Conservation (phyloP, 495 filamentous ascomycete genomes). For the Neurospora terricola region DNA sequence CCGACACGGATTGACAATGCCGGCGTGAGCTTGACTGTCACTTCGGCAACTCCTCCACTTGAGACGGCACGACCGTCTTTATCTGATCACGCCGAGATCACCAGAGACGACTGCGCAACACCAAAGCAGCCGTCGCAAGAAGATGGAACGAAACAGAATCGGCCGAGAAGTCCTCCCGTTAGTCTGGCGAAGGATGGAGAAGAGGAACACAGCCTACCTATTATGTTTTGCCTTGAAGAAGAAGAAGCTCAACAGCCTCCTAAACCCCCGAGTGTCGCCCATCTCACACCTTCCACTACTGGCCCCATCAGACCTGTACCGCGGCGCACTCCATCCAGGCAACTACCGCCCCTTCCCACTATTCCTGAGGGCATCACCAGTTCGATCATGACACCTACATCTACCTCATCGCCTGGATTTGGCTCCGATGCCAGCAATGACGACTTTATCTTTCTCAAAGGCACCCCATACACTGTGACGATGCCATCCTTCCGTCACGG, state of each 20-base stretch:
- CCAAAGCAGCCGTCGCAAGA: conserved; percentile 5
- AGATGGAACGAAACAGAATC: neutral
- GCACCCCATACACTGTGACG: conserved; percentile 31
- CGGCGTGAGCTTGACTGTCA: neutral
- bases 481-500: conserved; percentile 37
- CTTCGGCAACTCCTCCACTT: neutral
- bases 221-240: conserved; percentile 12
- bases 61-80: conserved; percentile 8
- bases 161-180: neutral
- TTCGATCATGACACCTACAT: conserved; percentile 6
- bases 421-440: conserved; percentile 13
- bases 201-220: conserved; percentile 8
- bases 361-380: conserved; percentile 33
- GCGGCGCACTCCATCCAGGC: conserved; percentile 14
- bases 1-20: conserved; percentile 9
- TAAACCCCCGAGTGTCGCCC: neutral
- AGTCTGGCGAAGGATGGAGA: conserved; percentile 2
- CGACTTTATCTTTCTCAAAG: conserved; percentile 31
- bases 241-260: conserved; percentile 1
- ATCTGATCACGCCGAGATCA: conserved; percentile 1
- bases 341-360: conserved; percentile 26
- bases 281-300: conserved; percentile 6
- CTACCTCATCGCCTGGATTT: conserved; percentile 5
- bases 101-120: conserved; percentile 6
- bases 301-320: conserved; percentile 9